Evolutionary conservation across 2,329 filamentous ascomycete species (phyloP).

Genomic region (Aspergillus luchuensis): DNA sequence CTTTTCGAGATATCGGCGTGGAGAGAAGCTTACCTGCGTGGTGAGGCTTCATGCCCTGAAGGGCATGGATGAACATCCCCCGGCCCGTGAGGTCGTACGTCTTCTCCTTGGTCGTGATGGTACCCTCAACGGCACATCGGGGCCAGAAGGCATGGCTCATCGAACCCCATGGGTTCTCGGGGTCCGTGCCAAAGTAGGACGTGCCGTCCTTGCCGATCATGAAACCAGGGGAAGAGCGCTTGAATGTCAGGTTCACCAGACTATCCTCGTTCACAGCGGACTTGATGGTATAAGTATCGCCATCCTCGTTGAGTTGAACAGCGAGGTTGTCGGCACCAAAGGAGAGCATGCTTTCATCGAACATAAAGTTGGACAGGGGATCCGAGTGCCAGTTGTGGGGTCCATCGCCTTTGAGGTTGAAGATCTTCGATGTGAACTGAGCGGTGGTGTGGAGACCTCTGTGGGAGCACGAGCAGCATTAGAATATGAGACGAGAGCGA

Average conservation of each 20-base stretch:
- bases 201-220: conserved; percentile 81
- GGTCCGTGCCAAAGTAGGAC: conserved; percentile 83
- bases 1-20: not conserved
- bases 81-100: conserved; percentile 79
- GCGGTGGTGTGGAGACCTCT: conserved; percentile 87
- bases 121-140: conserved; percentile 76
- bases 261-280: conserved; percentile 78
- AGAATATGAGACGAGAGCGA: conserved; percentile 9
- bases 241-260: conserved; percentile 84
- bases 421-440: conserved; percentile 95
- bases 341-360: conserved; percentile 77
- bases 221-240: conserved; percentile 75
- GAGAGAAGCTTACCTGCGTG: conserved; percentile 68
- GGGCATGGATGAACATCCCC: conserved; percentile 77
- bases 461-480: conserved; percentile 15
- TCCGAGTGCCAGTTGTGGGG: conserved; percentile 83
- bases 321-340: conserved; percentile 88
- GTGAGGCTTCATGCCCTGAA: conserved; percentile 99
- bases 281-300: conserved; percentile 82
- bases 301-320: conserved; percentile 82
- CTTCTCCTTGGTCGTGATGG: conserved; percentile 78
- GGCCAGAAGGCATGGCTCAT: conserved; percentile 97
- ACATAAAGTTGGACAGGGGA: conserved; percentile 74
- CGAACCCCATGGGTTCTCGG: conserved; percentile 80
- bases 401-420: conserved; percentile 71